Percentiles rank a stretch among this genome's conserved stretches.
These are phyloP conservation scores for Fusarium sp. DNA, from an alignment of 2,329 filamentous ascomycete genomes.

Conservation along the genomic window DNA sequence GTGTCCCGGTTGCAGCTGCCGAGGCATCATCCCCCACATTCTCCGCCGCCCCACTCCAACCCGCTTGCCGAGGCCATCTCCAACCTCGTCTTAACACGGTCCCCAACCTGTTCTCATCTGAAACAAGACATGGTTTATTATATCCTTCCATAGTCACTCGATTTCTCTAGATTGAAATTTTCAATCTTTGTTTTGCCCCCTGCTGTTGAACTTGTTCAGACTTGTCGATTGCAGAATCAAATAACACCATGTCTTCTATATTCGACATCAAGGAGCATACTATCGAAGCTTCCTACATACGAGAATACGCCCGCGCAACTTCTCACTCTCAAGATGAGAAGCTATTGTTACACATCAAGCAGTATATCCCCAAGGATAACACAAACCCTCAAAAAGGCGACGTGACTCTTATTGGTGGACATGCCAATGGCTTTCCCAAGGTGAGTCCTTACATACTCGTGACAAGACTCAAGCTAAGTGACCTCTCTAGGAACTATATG, in stretches of 20 bases:
- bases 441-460: slow-evolving; percentile 54
- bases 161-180: not conserved
- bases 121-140: not conserved
- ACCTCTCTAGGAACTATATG: slow-evolving; percentile 80
- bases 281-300: slow-evolving; percentile 80
- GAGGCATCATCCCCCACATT: slow-evolving; percentile 37
- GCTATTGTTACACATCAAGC: slow-evolving; percentile 82
- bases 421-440: slow-evolving; percentile 95
- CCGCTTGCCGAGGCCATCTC: slow-evolving; percentile 34
- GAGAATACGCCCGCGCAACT: slow-evolving; percentile 83
- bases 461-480: not conserved
- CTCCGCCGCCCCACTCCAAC: slow-evolving; percentile 27
- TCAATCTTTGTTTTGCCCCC: too few relatives aligned
- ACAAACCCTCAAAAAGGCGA: slow-evolving; percentile 76
- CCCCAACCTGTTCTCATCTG: not conserved
- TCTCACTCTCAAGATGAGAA: slow-evolving; percentile 79
- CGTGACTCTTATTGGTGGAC: slow-evolving; percentile 85
- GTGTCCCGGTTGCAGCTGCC: slow-evolving; percentile 38
- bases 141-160: not conserved
- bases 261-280: slow-evolving; percentile 81
- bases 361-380: slow-evolving; percentile 85
- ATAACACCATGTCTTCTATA: slow-evolving; percentile 29
- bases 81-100: slow-evolving; percentile 15
- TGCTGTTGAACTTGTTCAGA: not conserved
- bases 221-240: not conserved